These are phyloP conservation scores for Liriodendron chinense DNA, from an alignment of 164 flowering plant species.

Conservation along the genomic window DNA sequence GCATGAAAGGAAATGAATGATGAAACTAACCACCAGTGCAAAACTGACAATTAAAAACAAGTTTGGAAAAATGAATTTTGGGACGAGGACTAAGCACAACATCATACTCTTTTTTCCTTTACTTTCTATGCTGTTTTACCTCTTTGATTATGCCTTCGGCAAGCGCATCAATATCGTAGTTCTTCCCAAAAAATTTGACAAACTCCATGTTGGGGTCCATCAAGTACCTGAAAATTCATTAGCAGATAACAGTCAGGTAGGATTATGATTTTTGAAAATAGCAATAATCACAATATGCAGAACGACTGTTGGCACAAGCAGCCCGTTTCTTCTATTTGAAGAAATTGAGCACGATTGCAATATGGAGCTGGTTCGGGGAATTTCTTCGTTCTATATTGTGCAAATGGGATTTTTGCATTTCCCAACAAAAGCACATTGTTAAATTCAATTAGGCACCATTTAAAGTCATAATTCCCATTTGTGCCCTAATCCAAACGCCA, in stretches of 20 bases:
- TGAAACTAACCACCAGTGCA: too few species aligned
- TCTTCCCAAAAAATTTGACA: conserved; percentile 90
- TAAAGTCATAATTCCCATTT: neutral
- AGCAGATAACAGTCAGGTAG: neutral
- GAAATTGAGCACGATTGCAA: neutral
- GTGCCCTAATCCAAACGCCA: too few species aligned
- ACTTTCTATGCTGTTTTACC: conserved; percentile 57
- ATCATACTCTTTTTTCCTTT: neutral
- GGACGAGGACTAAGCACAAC: neutral
- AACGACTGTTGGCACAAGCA: neutral
- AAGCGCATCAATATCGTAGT: conserved; percentile 69
- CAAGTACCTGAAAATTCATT: conserved; percentile 63
- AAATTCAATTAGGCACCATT: neutral
- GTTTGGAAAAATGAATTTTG: neutral
- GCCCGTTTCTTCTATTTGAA: neutral
- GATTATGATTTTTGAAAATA: neutral
- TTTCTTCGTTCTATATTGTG: neutral
- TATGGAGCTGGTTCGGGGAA: neutral
- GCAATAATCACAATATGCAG: neutral
- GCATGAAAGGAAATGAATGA: too few species aligned
- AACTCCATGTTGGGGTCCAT: conserved; percentile 87
- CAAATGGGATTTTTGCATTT: neutral
- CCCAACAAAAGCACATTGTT: neutral
- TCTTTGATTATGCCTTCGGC: conserved; percentile 73
- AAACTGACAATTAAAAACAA: neutral